Evolutionary conservation across 2,329 filamentous ascomycete species (phyloP), one percentile per base, ranked within the genome.

Genomic region (Exophiala bonariae): DNA sequence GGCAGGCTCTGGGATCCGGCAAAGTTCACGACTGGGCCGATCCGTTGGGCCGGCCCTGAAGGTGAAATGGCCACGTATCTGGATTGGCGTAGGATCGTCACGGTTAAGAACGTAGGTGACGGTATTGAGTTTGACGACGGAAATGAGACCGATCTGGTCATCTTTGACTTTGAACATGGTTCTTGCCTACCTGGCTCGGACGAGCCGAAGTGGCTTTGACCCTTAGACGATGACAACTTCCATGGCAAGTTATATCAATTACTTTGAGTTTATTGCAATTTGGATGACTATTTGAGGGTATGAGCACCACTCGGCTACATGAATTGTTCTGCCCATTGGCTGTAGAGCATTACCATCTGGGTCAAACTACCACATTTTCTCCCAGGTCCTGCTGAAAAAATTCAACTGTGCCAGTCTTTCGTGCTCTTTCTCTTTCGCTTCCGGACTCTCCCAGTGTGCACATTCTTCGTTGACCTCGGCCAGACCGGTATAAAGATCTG

Each of bases 401-500:
- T 61, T 56, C 63, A 66, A 63, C 41, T 60, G 26, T 6, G 61
- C 61, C 35, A 66, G 46, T 36, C 63, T 59, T 10, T 44, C 23
- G 6, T 11, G 23, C 23, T 26, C 54, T 46, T 54, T 63, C 14
- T 63, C 51, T 3, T 59, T 47, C 46, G 66, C 63, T 19, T 60
- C 48, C 16, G 55, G 58, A 4, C 53, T 59, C 44, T 66, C 64
- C 63, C 64, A 66, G 10, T 58, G 49, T 30, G 57, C 57, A 35
- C 64, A 66, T 42, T 66, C 64, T 22, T 59, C 63, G 28, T 66
- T 63, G 18, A 65, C 50, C 39, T 64, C 63, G 1, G 60, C 63
- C 48, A 66, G 66, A 0, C 64, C 64, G 33, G 54, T 56, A 28
- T 55, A 56, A 10, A 66, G 49, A 31, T 66, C 63, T 3, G 57